These are phyloP conservation scores for Phaeotremella skinneri DNA, from an alignment of 768 basidiomycete species.

Conservation along the genomic window DNA sequence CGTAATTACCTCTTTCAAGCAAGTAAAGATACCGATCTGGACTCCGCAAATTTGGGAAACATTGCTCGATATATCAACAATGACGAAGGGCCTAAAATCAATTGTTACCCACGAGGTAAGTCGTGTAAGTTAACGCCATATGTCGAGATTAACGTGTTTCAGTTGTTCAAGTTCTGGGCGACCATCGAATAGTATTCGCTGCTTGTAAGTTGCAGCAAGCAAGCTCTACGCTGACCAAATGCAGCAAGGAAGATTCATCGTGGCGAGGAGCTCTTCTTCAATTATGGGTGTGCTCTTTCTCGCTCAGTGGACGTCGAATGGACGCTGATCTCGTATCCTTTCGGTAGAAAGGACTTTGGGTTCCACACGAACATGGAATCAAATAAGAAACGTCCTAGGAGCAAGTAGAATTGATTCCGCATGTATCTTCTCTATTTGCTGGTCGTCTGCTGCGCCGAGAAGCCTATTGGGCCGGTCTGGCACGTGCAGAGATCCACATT, in stretches of 20 bases:
- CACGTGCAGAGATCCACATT: no score
- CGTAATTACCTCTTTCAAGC: conserved; percentile 15
- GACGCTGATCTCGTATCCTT: no score
- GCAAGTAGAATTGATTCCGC: no score
- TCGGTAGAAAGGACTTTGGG: background rate
- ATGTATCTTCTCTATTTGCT: no score
- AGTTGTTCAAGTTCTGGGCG: conserved; percentile 7
- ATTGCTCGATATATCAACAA: conserved; percentile 18
- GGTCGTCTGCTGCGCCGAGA: no score
- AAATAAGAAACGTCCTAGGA: background rate
- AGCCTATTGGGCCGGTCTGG: no score
- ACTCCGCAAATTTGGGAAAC: conserved; percentile 15
- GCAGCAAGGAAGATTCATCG: conserved; percentile 10
- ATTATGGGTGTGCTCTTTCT: conserved; percentile 15
- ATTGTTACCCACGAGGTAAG: conserved; percentile 8
- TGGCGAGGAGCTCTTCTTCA: conserved; percentile 12
- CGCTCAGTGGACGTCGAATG: background rate
- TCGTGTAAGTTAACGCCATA: background rate
- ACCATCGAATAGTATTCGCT: conserved; percentile 3
- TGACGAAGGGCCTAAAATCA: conserved; percentile 7
- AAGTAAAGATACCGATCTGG: conserved; percentile 12
- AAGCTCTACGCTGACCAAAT: background rate
- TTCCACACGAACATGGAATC: background rate
- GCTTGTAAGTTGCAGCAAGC: conserved; percentile 8
- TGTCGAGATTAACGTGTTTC: background rate